Evolutionary conservation across 202 grass and related monocot genomes (phyloP), one percentile per base, ranked within the genome.

Genomic region (Musa balbisiana): DNA sequence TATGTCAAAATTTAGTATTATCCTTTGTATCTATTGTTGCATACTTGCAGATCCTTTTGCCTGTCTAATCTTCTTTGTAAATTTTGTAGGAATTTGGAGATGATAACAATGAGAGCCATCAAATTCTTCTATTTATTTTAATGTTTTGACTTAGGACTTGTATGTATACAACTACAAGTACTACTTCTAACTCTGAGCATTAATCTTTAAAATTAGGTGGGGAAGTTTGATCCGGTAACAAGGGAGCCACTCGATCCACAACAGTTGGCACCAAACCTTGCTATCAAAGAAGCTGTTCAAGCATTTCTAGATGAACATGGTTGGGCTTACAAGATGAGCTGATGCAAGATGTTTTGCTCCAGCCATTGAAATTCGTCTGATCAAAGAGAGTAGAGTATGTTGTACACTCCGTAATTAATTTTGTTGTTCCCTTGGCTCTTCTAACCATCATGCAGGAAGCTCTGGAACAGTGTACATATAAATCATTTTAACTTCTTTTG

Each of bases 221-320:
- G 94, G 15, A 98, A 87, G 78, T 93, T 98, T 71, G 94, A 98
- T 79, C 94, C 94, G 2, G 79, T 93, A 49, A 93, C 91, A 27
- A 86, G 91, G 60, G 91, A 84, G 71, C 72, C 72, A 26, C 85
- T 98, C 12, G 83, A 91, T 33, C 83, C 91, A 19, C 80, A 91
- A 63, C 94, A 98, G 55, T 65, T 98, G 49, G 85, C 93, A 81
- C 87, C 94, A 17, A 98, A 98, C 75, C 90, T 94, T 49, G 94
- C 94, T 8, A 84, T 92, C 67, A 98, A 98, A 72, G 91, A 94
- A 71, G 91, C 91, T 81, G 94, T 94, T 60, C 79, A 91, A 82
- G 86, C 87, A 73, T 98, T 89, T 82, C 86, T 98, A 43, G 82
- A 79, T 19, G 84, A 92, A 20, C 88, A 98, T 81, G 88, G 91